Evolutionary conservation across 805 yeast genomes (phyloP).

Genomic region (Hanseniaspora thailandica): DNA sequence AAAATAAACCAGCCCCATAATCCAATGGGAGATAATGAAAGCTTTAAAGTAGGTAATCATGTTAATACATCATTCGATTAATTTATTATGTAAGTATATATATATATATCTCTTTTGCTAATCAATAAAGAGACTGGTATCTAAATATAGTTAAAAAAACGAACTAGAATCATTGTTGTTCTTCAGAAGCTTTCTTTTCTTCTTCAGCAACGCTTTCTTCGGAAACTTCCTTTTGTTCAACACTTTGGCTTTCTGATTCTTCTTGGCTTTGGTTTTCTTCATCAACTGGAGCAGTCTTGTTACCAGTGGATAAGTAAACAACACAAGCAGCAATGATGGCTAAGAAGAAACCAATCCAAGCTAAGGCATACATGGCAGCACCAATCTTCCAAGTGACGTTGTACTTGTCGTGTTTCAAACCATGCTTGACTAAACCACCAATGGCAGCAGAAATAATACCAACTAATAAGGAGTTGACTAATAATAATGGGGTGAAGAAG

Average conservation of each 20-base stretch:
- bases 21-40: no score
- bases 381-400: constrained; percentile 23
- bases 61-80: no score
- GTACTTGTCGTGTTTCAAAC: constrained; percentile 25
- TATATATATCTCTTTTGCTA: no score
- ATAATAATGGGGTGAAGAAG: constrained; percentile 16
- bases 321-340: constrained; percentile 20
- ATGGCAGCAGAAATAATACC: constrained; percentile 25
- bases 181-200: background rate
- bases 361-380: constrained; percentile 23
- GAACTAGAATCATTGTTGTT: background rate
- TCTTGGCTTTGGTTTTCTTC: background rate
- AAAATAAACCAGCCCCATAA: no score
- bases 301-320: background rate
- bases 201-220: background rate
- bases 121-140: background rate
- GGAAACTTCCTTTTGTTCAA: background rate
- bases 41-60: no score
- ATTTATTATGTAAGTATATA: no score
- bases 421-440: constrained; percentile 25
- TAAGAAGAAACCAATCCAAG: constrained; percentile 26
- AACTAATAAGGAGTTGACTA: constrained; percentile 24
- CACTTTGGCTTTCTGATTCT: background rate
- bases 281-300: background rate
- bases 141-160: background rate